These are phyloP conservation scores for Sabuloglossum arenarium DNA, from an alignment of 495 filamentous ascomycete species.

Conservation along the genomic window DNA sequence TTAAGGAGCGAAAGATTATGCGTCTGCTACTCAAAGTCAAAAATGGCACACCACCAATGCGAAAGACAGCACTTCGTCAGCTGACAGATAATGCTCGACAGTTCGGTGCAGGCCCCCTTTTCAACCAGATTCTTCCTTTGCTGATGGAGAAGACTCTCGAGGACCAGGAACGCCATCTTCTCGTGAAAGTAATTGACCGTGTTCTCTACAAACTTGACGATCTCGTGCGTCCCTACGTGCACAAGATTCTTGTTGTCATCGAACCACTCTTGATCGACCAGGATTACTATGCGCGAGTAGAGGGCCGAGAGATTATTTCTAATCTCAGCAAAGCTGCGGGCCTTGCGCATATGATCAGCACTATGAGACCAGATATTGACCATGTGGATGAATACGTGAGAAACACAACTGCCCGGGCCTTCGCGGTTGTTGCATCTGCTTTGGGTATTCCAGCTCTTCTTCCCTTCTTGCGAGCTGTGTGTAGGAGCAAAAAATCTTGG, in stretches of 20 bases:
- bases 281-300: conserved; percentile 96
- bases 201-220: conserved; percentile 98
- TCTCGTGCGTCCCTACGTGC: conserved; percentile 85
- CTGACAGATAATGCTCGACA: conserved; percentile 94
- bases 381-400: conserved; percentile 98
- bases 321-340: conserved; percentile 94
- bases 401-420: conserved; percentile 94
- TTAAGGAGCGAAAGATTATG: conserved; percentile 99
- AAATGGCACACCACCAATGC: conserved; percentile 97
- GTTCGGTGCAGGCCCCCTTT: conserved; percentile 85
- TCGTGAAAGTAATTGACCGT: conserved; percentile 98
- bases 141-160: conserved; percentile 98
- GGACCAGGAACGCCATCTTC: conserved; percentile 93
- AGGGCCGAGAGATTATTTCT: conserved; percentile 96
- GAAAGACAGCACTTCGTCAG: conserved; percentile 96
- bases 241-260: conserved; percentile 98
- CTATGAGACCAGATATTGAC: conserved; percentile 97
- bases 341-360: conserved; percentile 96
- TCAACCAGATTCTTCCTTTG: conserved; percentile 93
- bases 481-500: conserved; percentile 97
- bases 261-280: conserved; percentile 97
- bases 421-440: conserved; percentile 92
- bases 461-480: conserved; percentile 88
- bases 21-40: conserved; percentile 92
- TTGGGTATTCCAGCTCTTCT: conserved; percentile 89